Percentiles rank a stretch among this genome's conserved stretches.
Evolutionary conservation across 1,139 yeast species (phyloP).

Genomic region (Suhomyces bribrorum): DNA sequence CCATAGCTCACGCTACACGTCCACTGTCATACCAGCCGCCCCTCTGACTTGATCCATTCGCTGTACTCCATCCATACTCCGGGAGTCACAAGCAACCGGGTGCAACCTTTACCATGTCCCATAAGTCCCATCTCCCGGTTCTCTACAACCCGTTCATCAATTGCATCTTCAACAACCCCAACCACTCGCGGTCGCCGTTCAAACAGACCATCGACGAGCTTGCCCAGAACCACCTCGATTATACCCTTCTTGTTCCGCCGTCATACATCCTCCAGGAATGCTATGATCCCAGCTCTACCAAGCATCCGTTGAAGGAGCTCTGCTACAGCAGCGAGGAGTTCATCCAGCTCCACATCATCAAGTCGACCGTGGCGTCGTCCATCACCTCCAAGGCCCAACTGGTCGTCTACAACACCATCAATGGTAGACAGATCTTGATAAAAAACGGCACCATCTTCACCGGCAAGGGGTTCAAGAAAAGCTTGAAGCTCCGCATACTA

Average conservation of each 20-base stretch:
- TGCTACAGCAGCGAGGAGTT: slow-evolving; percentile 66
- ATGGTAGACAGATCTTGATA: slow-evolving; percentile 57
- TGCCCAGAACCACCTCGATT: slow-evolving; percentile 44
- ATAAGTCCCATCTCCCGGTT: slow-evolving; percentile 31
- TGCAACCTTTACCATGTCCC: background rate
- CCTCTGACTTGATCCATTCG: no score
- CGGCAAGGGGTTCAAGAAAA: slow-evolving; percentile 57
- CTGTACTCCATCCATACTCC: no score
- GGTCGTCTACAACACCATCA: slow-evolving; percentile 57
- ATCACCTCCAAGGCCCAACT: slow-evolving; percentile 45
- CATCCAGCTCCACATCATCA: slow-evolving; percentile 66
- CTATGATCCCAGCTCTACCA: slow-evolving; percentile 46
- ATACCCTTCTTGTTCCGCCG: slow-evolving; percentile 64
- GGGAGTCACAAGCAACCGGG: no score
- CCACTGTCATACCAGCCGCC: no score
- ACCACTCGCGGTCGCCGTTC: slow-evolving; percentile 52
- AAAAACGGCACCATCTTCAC: slow-evolving; percentile 58
- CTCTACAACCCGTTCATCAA: slow-evolving; percentile 68
- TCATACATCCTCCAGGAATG: slow-evolving; percentile 50
- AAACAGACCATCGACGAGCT: slow-evolving; percentile 48
- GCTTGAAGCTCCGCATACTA: slow-evolving; percentile 47
- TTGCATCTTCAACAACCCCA: slow-evolving; percentile 66
- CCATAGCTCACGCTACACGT: no score
- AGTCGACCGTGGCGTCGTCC: slow-evolving; percentile 36
- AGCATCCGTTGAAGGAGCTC: slow-evolving; percentile 50